Evolutionary conservation across 192 early-diverging fungal genomes (phyloP).

Genomic region (Paraglomus occultum): DNA sequence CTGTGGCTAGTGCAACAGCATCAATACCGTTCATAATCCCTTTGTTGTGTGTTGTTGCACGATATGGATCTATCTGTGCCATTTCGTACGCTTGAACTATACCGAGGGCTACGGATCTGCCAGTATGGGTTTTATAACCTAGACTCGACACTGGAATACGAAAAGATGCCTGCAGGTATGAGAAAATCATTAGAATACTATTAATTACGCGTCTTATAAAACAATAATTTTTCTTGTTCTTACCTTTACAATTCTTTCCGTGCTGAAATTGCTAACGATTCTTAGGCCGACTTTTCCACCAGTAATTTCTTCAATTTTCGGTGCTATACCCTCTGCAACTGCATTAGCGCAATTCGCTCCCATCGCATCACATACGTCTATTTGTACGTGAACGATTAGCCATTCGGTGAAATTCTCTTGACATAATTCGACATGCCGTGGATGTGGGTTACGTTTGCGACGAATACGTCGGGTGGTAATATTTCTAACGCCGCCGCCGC

Average conservation of each 20-base stretch:
- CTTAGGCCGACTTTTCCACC: slow-evolving; percentile 60
- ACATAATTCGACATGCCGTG: not conserved
- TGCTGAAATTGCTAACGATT: slow-evolving; percentile 68
- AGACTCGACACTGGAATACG: slow-evolving; percentile 58
- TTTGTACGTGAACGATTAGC: slow-evolving; percentile 72
- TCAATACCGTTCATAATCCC: slow-evolving; percentile 84
- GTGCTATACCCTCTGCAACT: slow-evolving; percentile 69
- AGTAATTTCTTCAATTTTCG: slow-evolving; percentile 50
- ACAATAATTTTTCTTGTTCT: slow-evolving; percentile 18
- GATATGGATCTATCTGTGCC: slow-evolving; percentile 67
- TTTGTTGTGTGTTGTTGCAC: slow-evolving; percentile 77
- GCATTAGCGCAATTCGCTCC: slow-evolving; percentile 71
- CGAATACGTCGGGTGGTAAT: slow-evolving; percentile 50
- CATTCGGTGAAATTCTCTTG: slow-evolving; percentile 43
- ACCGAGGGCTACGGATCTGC: slow-evolving; percentile 59
- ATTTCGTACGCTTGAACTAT: slow-evolving; percentile 70
- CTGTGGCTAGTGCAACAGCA: slow-evolving; percentile 71
- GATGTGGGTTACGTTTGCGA: slow-evolving; percentile 31
- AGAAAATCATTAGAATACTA: not conserved
- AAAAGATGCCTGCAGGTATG: slow-evolving; percentile 45
- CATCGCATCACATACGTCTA: slow-evolving; percentile 81
- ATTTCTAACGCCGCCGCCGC: slow-evolving; percentile 66
- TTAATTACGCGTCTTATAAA: not conserved
- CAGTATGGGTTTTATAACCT: slow-evolving; percentile 62
- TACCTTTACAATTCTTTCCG: slow-evolving; percentile 63